Evolutionary conservation across 2,329 filamentous ascomycete species (phyloP), one percentile per base, ranked within the genome.

Genomic region (Clonostachys rosea): DNA sequence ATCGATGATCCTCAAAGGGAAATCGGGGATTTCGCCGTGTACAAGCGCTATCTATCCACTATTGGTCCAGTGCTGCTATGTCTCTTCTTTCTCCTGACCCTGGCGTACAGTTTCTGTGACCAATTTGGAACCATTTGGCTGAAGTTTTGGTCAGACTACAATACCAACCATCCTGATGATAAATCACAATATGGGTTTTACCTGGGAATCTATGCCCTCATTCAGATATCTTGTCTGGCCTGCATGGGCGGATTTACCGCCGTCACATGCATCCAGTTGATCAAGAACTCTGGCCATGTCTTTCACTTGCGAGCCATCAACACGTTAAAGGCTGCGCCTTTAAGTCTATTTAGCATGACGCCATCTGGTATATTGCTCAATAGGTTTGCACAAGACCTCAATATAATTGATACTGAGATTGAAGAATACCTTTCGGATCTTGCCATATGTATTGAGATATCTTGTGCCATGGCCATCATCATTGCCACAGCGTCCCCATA

Each of bases 331-430:
- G 54, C 54, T 2, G 72, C 71, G 2, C 67, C 71, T 2, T 48
- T 76, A 37, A 53, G 52, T 5, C 72, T 74, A 50, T 71, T 74
- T 43, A 64, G 66, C 1, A 61, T 49, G 0, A 73, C 67, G 0
- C 71, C 75, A 47, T 58, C 59, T 0, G 73, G 73, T 2, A 54
- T 64, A 2, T 59, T 70, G 30, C 67, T 65, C 6, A 74, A 73
- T 20, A 52, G 70, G 6, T 76, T 76, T 50, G 70, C 68, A 0
- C 72, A 75, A 49, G 73, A 76, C 33, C 57, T 72, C 51, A 63
- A 59, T 3, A 56, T 74, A 0, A 56, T 74, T 5, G 71, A 74
- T 37, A 56, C 55, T 2, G 64, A 71, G 30, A 30, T 30, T 7
- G 9, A 30, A 30, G 24, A 30, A 30, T 30, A 30, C 24, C 24